Conservation (phyloP, 2,329 filamentous ascomycete genomes). For the Meredithiella fracta region DNA sequence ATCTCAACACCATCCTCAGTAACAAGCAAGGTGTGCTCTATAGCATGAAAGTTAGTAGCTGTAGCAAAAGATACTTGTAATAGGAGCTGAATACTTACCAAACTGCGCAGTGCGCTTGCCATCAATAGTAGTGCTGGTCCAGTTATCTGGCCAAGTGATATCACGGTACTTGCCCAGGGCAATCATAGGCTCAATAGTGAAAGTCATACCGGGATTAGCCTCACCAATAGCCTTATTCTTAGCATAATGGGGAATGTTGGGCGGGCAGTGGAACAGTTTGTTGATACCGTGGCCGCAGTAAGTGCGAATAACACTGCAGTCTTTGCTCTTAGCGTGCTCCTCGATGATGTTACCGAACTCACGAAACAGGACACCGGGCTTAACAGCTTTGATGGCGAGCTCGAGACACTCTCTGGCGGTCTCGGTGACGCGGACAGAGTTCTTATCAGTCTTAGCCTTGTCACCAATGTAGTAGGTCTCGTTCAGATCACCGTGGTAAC, state of each 20-base stretch:
- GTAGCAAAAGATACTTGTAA: not conserved
- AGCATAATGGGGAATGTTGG: conserved; percentile 90
- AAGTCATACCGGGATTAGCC: conserved; percentile 93
- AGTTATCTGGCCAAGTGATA: conserved; percentile 96
- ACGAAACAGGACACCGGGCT: conserved; percentile 81
- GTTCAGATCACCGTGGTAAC: conserved; percentile 92
- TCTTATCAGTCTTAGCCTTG: conserved; percentile 65
- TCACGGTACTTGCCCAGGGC: conserved; percentile 79
- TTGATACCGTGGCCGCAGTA: conserved; percentile 97
- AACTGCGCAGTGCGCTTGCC: conserved; percentile 87
- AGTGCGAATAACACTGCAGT: conserved; percentile 83
- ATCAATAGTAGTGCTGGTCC: conserved; percentile 88
- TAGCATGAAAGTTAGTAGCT: not conserved
- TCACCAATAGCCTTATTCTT: conserved; percentile 96
- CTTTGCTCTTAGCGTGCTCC: conserved; percentile 71
- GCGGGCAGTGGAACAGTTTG: conserved; percentile 79
- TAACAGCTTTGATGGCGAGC: conserved; percentile 79
- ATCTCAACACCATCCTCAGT: conserved; percentile 72
- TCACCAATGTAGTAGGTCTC: conserved; percentile 98
- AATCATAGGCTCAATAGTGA: conserved; percentile 99
- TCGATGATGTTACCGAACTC: conserved; percentile 93
- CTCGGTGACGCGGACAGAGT: conserved; percentile 81
- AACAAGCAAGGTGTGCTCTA: conserved; percentile 68
- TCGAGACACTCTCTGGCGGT: conserved; percentile 76
- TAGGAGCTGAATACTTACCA: conserved; percentile 35